Percentiles rank a stretch among this genome's conserved stretches.
These are phyloP conservation scores for Coemansia sp. DNA, from an alignment of 192 early-diverging fungal genomes.

Conservation along the genomic window DNA sequence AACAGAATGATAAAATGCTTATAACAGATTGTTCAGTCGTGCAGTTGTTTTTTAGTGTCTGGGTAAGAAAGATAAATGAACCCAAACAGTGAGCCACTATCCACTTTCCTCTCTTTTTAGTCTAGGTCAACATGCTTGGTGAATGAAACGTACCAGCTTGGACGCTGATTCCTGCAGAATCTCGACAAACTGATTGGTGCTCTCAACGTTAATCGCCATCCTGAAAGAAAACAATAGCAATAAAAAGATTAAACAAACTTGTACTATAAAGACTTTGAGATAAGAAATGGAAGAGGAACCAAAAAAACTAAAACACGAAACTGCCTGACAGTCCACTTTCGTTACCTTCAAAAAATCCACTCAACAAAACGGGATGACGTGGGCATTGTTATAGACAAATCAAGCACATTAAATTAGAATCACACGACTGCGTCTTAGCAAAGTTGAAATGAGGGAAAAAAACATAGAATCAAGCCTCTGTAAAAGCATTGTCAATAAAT, in stretches of 20 bases:
- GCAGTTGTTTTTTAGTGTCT: not conserved
- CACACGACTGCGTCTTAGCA: no score
- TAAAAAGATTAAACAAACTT: not conserved
- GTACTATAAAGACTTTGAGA: not conserved
- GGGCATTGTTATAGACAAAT: no score
- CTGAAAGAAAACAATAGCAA: not conserved
- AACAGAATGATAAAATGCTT: no score
- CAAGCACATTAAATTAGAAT: no score
- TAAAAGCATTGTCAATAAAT: no score
- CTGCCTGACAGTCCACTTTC: not conserved
- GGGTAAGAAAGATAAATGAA: not conserved
- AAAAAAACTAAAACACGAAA: not conserved
- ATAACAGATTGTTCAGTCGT: no score
- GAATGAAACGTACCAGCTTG: constrained; percentile 37
- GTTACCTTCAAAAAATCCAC: not conserved
- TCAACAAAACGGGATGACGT: no score
- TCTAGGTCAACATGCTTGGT: no score
- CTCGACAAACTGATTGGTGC: constrained; percentile 45
- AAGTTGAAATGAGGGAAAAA: no score
- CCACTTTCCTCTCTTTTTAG: not conserved
- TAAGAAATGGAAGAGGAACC: not conserved
- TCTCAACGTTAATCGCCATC: constrained; percentile 48
- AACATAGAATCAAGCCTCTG: no score
- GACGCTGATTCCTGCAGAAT: constrained; percentile 38
- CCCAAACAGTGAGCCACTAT: not conserved